Base-by-base conservation (phyloP, 306 rosid species). In the Cyamopsis tetragonoloba region DNA sequence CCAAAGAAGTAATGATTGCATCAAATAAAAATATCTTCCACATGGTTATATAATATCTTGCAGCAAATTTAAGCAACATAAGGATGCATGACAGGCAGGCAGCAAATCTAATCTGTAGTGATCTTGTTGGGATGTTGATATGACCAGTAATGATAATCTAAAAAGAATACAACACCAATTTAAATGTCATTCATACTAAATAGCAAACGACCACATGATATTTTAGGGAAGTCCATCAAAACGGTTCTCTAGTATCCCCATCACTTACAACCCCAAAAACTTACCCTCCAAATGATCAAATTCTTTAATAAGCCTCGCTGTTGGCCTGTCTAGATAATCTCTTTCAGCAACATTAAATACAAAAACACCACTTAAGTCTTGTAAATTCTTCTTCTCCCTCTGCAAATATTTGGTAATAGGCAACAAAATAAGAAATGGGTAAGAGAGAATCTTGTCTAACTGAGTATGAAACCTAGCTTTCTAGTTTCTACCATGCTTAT, bases 371-470 rank as follows among this genome's bases (percentile, higher is more conserved):
- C 74, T 89, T 56, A 88, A 62, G 75, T 88, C 90, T 76, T 88
- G 98, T 73, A 93, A 63, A 53, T 93, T 93, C 62, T 70, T 83
- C 81, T 75, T 88, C 78, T 93, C 97, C 81, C 87, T 86, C 98
- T 89, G 89, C 74, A 78, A 67, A 65, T 34, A 66, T 35, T 9
- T 15, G 47, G 48, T 3, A 35, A 65, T n/a, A n/a, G n/a, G n/a
- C n/a, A n/a, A 44, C 4, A 71, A n/a, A 50, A 14, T 23, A 19
- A 9, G 55, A 60, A 26, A 23, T 19, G 23, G 43, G 41, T 38
- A 5, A 54, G 24, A 53, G 35, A 48, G 47, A 28, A n/a, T 11
- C 11, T 12, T 53, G 24, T 2, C 23, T 26, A 24, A 27, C 5
- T 24, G 13, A 24, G 34, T 23, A 23, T 23, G 23, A 59, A 49